Conservation (phyloP, 768 basidiomycete genomes). For the Lactarius quietus region DNA sequence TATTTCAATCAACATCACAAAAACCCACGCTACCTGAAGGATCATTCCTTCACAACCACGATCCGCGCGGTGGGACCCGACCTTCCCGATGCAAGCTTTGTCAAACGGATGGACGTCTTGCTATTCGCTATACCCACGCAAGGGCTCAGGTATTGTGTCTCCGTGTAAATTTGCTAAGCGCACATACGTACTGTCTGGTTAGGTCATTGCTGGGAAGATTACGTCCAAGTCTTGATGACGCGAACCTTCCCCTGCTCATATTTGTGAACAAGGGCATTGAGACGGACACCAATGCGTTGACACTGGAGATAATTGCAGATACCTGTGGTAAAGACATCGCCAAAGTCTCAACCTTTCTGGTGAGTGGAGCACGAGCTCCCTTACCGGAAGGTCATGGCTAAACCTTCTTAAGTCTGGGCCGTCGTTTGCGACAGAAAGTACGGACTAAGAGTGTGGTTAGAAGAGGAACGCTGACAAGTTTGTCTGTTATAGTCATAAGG, state of each 20-base stretch:
- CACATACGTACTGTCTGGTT: slow-evolving; percentile 17
- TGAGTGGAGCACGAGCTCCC: slow-evolving; percentile 39
- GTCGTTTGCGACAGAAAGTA: slow-evolving; percentile 86
- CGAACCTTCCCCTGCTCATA: slow-evolving; percentile 66
- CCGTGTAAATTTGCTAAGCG: slow-evolving; percentile 15
- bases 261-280: slow-evolving; percentile 94
- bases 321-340: slow-evolving; percentile 76
- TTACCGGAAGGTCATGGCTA: not conserved
- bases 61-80: slow-evolving; percentile 77
- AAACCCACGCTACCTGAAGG: slow-evolving; percentile 67
- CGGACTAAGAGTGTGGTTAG: slow-evolving; percentile 3
- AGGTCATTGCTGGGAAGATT: slow-evolving; percentile 62
- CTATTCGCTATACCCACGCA: slow-evolving; percentile 88
- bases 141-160: slow-evolving; percentile 57
- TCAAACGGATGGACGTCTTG: slow-evolving; percentile 73
- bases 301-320: slow-evolving; percentile 85
- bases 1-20: slow-evolving; percentile 69
- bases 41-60: slow-evolving; percentile 68
- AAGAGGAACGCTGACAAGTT: slow-evolving; percentile 16
- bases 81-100: slow-evolving; percentile 55
- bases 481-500: slow-evolving; percentile 54
- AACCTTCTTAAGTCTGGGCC: slow-evolving; percentile 69
- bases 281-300: slow-evolving; percentile 70
- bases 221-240: slow-evolving; percentile 48
- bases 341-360: slow-evolving; percentile 75